A percentile compares a stretch with the other conserved stretches of the same genome.
phyloP scores from a whole-genome alignment of 169 alveolate genomes.

The Plasmodium inui region DNA sequence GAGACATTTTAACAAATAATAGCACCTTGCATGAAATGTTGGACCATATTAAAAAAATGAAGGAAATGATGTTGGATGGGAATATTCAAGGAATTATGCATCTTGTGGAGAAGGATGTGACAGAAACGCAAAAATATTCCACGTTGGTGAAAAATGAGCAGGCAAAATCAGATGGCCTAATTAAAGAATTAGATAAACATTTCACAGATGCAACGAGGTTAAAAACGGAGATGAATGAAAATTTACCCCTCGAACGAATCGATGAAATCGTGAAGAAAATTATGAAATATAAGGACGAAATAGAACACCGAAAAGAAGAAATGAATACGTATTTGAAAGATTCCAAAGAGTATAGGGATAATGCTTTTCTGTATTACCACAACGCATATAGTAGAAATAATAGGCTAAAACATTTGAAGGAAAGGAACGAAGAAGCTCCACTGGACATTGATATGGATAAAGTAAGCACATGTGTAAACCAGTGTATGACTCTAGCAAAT shows the following conservation, averaged over 20 bases:
- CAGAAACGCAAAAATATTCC: conserved; percentile 1
- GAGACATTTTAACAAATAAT: background rate
- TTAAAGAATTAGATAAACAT: background rate
- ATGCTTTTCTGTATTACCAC: background rate
- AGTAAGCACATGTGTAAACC: background rate
- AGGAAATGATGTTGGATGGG: background rate
- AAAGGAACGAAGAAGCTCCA: background rate
- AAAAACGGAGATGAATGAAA: background rate
- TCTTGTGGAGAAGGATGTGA: background rate
- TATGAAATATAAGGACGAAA: background rate
- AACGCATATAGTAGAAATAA: conserved; percentile 3
- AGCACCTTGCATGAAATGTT: background rate
- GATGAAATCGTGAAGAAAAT: conserved; percentile 2
- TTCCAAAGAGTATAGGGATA: background rate
- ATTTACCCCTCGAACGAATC: background rate
- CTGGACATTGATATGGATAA: background rate
- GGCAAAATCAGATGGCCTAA: background rate
- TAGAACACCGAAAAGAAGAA: background rate
- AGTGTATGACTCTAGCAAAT: background rate
- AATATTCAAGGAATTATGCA: background rate
- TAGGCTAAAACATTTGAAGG: background rate
- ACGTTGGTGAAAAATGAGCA: background rate
- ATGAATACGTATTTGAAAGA: background rate
- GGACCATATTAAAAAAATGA: background rate
- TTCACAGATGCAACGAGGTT: background rate